Base-by-base conservation (phyloP, 305 asterid genomes). In the Fraxinus xanthoxyloides region DNA sequence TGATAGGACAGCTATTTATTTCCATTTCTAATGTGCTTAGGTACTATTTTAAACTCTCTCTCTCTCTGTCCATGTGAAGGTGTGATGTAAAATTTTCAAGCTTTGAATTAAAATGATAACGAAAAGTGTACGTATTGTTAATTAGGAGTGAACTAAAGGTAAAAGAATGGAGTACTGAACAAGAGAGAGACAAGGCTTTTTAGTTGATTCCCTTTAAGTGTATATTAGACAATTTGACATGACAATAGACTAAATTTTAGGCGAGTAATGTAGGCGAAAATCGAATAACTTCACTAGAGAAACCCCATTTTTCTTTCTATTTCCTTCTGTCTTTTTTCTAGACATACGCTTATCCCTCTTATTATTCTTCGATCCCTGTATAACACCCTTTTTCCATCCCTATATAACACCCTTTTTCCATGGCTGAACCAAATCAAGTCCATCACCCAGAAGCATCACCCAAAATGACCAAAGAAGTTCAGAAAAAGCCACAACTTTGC, bases 311-410 rank as follows among this genome's bases (percentile, higher is more conserved):
- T 65, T 65, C 38, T 80, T 72, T 77, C 72, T 13, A 21, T 5
- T 72, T 32, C 36, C 9, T 67, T 34, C 15, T 38, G 38, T 78
- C 15, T 77, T 67, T 63, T 23, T 36, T 70, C 72, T 24, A 77
- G 13, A 51, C 72, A 5, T 82, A 79, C 88, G 80, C 85, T 69
- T 87, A 84, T 70, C 81, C 72, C 56, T 35, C 81, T 28, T 7
- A 48, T 17, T 51, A 67, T 31, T 59, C 77, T 76, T 72, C 82
- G 19, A 31, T 61, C 76, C 32, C 26, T 38, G 8, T 34, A 34
- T 34, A 40, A 51, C 51, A 0, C 21, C 19, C 23, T 38, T 21
- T 69, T 31, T 21, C 30, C 19, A 81, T 83, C 5, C 36, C 54
- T 6, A 35, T 31, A 31, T 31, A 38, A 51, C 48, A 0, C 19